Conservation (phyloP, 1,139 yeast genomes). For the Pichia terricola region DNA sequence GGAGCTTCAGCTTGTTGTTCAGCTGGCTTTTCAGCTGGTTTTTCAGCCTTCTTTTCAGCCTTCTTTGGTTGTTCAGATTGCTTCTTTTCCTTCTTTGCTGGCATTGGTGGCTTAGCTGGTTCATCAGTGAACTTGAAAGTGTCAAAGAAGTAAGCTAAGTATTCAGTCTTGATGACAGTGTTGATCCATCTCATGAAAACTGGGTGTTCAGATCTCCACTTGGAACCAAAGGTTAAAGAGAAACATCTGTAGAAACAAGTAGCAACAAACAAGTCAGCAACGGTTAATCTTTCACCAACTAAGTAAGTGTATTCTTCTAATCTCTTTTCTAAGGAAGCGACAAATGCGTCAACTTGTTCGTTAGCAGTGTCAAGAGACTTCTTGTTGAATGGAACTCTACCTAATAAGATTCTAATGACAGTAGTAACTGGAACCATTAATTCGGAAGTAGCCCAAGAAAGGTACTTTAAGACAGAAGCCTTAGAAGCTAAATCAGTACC, state of each 20-base stretch:
- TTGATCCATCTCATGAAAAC: constrained; percentile 77
- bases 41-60: constrained; percentile 27
- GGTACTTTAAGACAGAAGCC: constrained; percentile 70
- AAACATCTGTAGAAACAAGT: constrained; percentile 55
- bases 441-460: constrained; percentile 74
- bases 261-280: constrained; percentile 74
- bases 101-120: constrained; percentile 72
- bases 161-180: constrained; percentile 53
- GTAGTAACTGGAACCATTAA: constrained; percentile 36
- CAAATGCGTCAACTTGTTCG: constrained; percentile 27
- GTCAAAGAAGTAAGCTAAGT: constrained; percentile 37
- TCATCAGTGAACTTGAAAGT: constrained; percentile 53
- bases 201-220: constrained; percentile 74
- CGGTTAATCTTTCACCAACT: constrained; percentile 81
- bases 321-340: constrained; percentile 46
- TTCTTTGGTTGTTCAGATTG: constrained; percentile 25
- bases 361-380: constrained; percentile 52
- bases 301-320: constrained; percentile 72
- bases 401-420: constrained; percentile 36
- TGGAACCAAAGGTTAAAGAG: constrained; percentile 56
- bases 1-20: constrained; percentile 38
- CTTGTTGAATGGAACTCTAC: constrained; percentile 68
- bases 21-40: constrained; percentile 33
- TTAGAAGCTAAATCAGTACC: constrained; percentile 51
- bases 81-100: constrained; percentile 42